Percentiles rank a stretch among this genome's conserved stretches.
Evolutionary conservation across 805 yeast genomes (phyloP).

Genomic region (Sugiyamaella mastotermitis): DNA sequence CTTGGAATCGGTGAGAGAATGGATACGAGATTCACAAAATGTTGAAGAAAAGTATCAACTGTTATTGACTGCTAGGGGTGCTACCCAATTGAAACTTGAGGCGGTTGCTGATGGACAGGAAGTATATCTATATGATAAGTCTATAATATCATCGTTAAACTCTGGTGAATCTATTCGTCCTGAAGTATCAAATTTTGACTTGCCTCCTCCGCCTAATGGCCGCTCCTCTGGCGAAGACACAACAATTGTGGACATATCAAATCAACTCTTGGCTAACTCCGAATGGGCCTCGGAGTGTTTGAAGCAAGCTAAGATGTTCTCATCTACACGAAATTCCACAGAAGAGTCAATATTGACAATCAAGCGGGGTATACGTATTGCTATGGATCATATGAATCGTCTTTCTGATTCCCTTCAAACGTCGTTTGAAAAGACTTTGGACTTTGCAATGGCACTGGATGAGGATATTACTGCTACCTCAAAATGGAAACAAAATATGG

Average conservation of each 20-base stretch:
- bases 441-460: conserved; percentile 19
- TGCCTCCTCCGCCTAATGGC: not conserved
- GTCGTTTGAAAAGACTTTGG: conserved; percentile 21
- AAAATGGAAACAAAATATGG: conserved; percentile 16
- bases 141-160: not conserved
- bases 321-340: not conserved
- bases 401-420: conserved; percentile 20
- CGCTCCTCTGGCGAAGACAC: not conserved
- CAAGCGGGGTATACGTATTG: conserved; percentile 22
- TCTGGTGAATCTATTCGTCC: not conserved
- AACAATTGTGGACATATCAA: not conserved
- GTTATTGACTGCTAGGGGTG: conserved; percentile 24
- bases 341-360: conserved; percentile 17
- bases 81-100: conserved; percentile 26
- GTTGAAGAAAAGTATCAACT: conserved; percentile 23
- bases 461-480: conserved; percentile 17
- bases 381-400: conserved; percentile 22
- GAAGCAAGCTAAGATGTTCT: not conserved
- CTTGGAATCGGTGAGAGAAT: conserved; percentile 19
- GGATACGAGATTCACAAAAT: conserved; percentile 13
- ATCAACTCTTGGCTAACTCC: conserved; percentile 4
- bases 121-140: conserved; percentile 25
- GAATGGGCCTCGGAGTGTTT: conserved; percentile 14
- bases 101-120: conserved; percentile 20
- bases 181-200: not conserved